These are phyloP conservation scores for Lichtheimia ornata DNA, from an alignment of 371 early-diverging fungal species.

Conservation along the genomic window DNA sequence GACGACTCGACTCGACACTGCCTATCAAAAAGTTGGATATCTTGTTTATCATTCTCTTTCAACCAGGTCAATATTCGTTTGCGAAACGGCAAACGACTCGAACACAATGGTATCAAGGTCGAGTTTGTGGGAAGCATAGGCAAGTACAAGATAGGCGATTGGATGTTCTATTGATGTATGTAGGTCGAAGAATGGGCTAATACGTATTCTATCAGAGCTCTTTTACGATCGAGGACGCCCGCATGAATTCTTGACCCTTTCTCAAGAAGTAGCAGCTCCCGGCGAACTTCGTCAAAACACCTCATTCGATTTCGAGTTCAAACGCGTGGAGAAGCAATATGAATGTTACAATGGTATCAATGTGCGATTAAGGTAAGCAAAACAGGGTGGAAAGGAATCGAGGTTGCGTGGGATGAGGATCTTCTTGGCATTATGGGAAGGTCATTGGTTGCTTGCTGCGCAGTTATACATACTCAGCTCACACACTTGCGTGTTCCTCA, in stretches of 20 bases:
- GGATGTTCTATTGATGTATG: background rate
- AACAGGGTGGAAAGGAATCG: background rate
- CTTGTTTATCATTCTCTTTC: conserved; percentile 16
- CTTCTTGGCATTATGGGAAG: no score
- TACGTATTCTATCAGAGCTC: conserved; percentile 63
- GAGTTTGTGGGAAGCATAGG: conserved; percentile 97
- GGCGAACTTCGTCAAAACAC: conserved; percentile 79
- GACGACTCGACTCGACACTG: background rate
- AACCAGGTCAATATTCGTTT: conserved; percentile 85
- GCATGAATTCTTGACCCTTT: conserved; percentile 88
- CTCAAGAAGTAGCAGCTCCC: conserved; percentile 87
- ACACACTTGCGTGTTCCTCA: conserved; percentile 10
- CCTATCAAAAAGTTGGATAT: background rate
- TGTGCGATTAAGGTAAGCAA: conserved; percentile 75
- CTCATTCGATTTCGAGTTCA: conserved; percentile 87
- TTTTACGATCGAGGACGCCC: conserved; percentile 95
- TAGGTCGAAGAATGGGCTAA: background rate
- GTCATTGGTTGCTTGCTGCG: no score
- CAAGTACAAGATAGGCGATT: conserved; percentile 28
- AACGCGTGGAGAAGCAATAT: conserved; percentile 91
- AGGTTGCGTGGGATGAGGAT: background rate
- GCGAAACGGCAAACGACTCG: conserved; percentile 88
- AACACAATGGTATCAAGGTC: conserved; percentile 96
- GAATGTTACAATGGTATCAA: conserved; percentile 92
- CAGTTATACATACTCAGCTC: no score